A percentile compares a stretch with the other conserved stretches of the same genome.
Conservation (phyloP, 83 land plant species). For the Picea abies region DNA sequence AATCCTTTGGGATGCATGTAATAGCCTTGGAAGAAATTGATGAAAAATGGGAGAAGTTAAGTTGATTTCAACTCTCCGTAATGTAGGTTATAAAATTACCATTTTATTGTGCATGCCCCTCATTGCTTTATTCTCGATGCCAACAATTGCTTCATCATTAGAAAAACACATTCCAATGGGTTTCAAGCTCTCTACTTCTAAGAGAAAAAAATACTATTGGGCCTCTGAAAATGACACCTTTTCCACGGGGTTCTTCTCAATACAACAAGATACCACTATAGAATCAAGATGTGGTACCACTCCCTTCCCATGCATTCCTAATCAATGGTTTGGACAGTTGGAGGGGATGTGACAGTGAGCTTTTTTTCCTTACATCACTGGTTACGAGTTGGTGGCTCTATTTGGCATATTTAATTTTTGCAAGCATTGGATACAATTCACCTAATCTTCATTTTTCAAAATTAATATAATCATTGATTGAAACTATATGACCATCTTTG, state of each 20-base stretch:
- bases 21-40: too few species aligned
- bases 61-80: neutral
- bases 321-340: constrained; percentile 39
- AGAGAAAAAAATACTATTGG: constrained; percentile 16
- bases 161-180: constrained; percentile 29
- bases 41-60: too few species aligned
- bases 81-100: neutral
- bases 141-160: neutral
- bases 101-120: neutral
- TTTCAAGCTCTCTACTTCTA: constrained; percentile 24
- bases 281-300: constrained; percentile 29
- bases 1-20: too few species aligned
- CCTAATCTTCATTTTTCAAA: too few species aligned
- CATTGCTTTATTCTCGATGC: neutral
- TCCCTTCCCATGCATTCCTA: constrained; percentile 10
- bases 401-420: too few species aligned
- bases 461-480: too few species aligned
- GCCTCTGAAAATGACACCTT: constrained; percentile 36
- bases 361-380: too few species aligned
- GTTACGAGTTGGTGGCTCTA: too few species aligned
- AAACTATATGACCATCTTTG: too few species aligned
- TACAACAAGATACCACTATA: constrained; percentile 15
- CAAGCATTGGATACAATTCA: too few species aligned
- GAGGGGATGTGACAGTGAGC: constrained; percentile 17
- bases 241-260: constrained; percentile 33